Evolutionary conservation across 192 early-diverging fungal genomes (phyloP), one percentile per base, ranked within the genome.

Genomic region (Umbelopsis vinacea): DNA sequence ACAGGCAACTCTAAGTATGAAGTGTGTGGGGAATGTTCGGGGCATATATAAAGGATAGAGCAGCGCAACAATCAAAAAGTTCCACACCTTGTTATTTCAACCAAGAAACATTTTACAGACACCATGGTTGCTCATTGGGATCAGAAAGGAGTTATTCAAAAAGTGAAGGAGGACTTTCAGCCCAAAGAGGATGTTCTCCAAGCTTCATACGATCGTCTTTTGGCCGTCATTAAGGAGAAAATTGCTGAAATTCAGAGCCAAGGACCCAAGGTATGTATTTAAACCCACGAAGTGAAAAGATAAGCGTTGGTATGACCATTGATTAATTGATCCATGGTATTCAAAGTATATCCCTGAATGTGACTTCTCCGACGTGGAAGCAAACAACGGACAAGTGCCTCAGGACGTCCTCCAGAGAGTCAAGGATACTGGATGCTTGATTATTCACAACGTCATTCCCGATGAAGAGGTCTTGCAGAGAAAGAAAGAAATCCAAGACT

Each of bases 141-240:
- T 63, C 57, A 63, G 33, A 63, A 63, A 12, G 14, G 17, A 0
- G 33, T 19, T 37, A 37, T 63, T 38, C 57, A 63, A 6, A 29
- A 63, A 63, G 57, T 63, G 19, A 63, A 63, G 33, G 33, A 63
- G 10, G 57, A 63, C 6, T 63, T 38, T 33, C 9, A 37, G 4
- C 4, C 26, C 2, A 37, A 14, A 29, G 57, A 63, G 14, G 29
- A 29, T 29, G 26, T 35, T 19, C 57, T 63, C 33, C 29, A 63
- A 63, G 57, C 57, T 63, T 63, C 57, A 22, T 63, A 63, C 26
- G 57, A 63, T 37, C 57, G 57, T 37, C 29, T 63, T 11, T 26
- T 63, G 12, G 4, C 57, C 11, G 57, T 19, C 19, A 37, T 63
- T 0, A 63, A 63, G 57, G 57, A 63, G 10, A 63, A 63, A 14